Evolutionary conservation across 139 green algal species (phyloP), one percentile per base, ranked within the genome.

Genomic region (Chara braunii): DNA sequence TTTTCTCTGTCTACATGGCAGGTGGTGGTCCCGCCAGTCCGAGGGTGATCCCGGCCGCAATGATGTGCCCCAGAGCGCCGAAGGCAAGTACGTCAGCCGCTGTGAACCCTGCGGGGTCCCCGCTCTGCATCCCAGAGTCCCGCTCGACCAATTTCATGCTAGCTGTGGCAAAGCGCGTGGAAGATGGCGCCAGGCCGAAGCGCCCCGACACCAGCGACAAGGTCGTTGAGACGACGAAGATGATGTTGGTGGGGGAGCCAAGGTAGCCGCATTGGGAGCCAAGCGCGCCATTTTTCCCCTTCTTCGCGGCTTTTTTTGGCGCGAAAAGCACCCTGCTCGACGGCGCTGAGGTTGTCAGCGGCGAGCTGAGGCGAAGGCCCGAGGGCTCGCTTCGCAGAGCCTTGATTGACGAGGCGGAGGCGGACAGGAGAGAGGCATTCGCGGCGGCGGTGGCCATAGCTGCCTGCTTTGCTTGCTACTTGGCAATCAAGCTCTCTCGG

Each of bases 41-140:
- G n/a, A 77, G 59, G 11, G 55, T 34, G 8, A 61, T 3, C 22
- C 68, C 68, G 2, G 64, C 30, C 35, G 48, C 68, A 11, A 77
- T 35, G 18, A 51, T 24, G 60, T 91, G 84, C 43, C 88, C 89
- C 22, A 92, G 69, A 14, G 84, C 78, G 37, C 90, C 90, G 42
- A 86, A 83, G 14, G 84, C 87, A 30, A 96, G 77, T 31, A 89
- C 83, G 64, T 96, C 90, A 9, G 85, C 82, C 23, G 77, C 77
- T 31, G 91, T 96, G 85, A 96, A 96, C 54, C 90, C 85, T 43
- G 81, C 56, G 48, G 88, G 87, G 78, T 95, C 89, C 65, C 76
- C 81, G 50, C 73, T 83, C 26, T 70, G 66, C 0, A 94, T 70
- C 53, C 85, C 86, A 22, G 78, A 67, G 29, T 73, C 43, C 30